phyloP scores from a whole-genome alignment of 768 basidiomycete species.

The Boletus edulis region DNA sequence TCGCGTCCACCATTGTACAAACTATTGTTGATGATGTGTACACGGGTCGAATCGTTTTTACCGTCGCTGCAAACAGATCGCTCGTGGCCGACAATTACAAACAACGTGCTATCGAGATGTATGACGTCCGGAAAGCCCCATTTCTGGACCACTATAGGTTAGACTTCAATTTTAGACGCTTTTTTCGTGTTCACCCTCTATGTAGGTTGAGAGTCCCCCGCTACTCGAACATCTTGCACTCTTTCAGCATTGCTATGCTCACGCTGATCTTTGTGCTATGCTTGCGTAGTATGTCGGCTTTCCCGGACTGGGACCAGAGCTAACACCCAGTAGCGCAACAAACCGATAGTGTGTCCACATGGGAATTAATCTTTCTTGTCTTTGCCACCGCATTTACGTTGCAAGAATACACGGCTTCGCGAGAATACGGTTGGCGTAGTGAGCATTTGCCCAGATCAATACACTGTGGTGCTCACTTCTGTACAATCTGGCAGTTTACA shows the following conservation, averaged over 20 bases:
- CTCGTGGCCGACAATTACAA: slow-evolving; percentile 92
- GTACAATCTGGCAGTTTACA: slow-evolving; percentile 53
- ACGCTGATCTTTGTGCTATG: slow-evolving; percentile 71
- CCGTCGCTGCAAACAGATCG: slow-evolving; percentile 59
- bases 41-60: slow-evolving; percentile 71
- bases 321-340: slow-evolving; percentile 50
- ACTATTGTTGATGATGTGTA: slow-evolving; percentile 87
- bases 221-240: slow-evolving; percentile 76
- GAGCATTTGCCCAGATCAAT: slow-evolving; percentile 33
- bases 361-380: slow-evolving; percentile 73
- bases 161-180: neutral
- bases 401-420: slow-evolving; percentile 85
- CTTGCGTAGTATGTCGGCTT: slow-evolving; percentile 56
- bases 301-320: neutral
- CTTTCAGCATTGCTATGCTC: slow-evolving; percentile 70
- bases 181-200: neutral
- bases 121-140: slow-evolving; percentile 62
- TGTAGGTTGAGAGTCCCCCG: slow-evolving; percentile 74
- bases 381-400: slow-evolving; percentile 77
- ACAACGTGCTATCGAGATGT: slow-evolving; percentile 67
- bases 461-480: neutral
- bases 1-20: slow-evolving; percentile 82
- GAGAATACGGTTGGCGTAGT: slow-evolving; percentile 88
- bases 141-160: slow-evolving; percentile 85
- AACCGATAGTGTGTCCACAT: slow-evolving; percentile 45